Evolutionary conservation across 345 rosid genomes (phyloP).

Genomic region (Arabidopsis suecica): DNA sequence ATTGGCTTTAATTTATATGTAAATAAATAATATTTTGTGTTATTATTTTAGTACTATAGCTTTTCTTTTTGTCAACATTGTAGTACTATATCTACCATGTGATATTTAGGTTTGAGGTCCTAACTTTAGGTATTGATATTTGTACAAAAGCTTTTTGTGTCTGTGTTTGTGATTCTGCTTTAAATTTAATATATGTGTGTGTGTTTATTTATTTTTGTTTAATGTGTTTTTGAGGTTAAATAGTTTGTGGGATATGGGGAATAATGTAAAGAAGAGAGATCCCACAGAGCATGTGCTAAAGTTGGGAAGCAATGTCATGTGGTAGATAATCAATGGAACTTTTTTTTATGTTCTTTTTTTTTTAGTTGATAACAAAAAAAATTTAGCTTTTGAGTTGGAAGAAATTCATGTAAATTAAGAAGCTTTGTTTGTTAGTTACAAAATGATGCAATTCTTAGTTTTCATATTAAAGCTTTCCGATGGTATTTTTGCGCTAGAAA

Average conservation of each 20-base stretch:
- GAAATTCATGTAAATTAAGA: background rate
- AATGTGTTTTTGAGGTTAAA: slow-evolving; percentile 24
- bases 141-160: slow-evolving; percentile 36
- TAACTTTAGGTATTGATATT: slow-evolving; percentile 38
- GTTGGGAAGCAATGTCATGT: slow-evolving; percentile 36
- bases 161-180: slow-evolving; percentile 32
- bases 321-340: slow-evolving; percentile 30
- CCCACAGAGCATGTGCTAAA: slow-evolving; percentile 43
- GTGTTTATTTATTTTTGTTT: slow-evolving; percentile 12
- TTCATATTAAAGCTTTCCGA: no score
- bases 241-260: slow-evolving; percentile 35
- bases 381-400: slow-evolving; percentile 27
- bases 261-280: slow-evolving; percentile 36
- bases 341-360: slow-evolving; percentile 22
- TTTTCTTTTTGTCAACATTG: slow-evolving; percentile 6
- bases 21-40: slow-evolving; percentile 26
- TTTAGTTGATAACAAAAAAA: background rate
- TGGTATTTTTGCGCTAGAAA: no score
- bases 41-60: slow-evolving; percentile 1
- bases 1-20: slow-evolving; percentile 29
- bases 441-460: no score
- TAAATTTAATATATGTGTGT: slow-evolving; percentile 18
- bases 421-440: no score
- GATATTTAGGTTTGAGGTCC: slow-evolving; percentile 45
- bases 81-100: slow-evolving; percentile 36